Evolutionary conservation across 139 green algal species (phyloP), one percentile per base, ranked within the genome.

Genomic region (Closterium sp.): DNA sequence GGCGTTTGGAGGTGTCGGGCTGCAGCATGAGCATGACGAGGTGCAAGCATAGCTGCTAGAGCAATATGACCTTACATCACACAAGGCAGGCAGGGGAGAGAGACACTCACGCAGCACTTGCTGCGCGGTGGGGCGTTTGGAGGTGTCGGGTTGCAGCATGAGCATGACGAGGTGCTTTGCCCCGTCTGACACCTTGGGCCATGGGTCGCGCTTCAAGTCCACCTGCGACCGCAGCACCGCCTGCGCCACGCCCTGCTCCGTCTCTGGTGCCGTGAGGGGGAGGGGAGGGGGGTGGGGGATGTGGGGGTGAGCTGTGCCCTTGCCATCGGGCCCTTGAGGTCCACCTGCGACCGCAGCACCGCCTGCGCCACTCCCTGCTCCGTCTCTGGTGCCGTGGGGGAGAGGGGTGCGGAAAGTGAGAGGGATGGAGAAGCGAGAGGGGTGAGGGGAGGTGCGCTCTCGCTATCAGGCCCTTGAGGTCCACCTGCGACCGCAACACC

Each of bases 221-320:
- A 89, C 73, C 90, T 92, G 73, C 28, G 34, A 29, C 32, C 87
- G 31, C 30, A 89, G 32, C 31, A 89, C 32, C 19, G 87, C 87
- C 87, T 89, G 86, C 28, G 86, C 86, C 91, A 98, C 97, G 89
- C 96, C 94, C 95, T 98, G 95, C 94, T 98, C 97, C 11, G 96
- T 98, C 85, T 97, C 96, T 87, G 84, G 19, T 19, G 84, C 17
- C 17, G 17, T 73, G 50, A 70, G 11, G n/a, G n/a, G 10, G 11
- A 4, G 45, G 45, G 10, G 10, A 38, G 3, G 32, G 32, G 32
- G n/a, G n/a, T n/a, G n/a, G n/a, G n/a, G n/a, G n/a, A n/a, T n/a
- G n/a, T n/a, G n/a, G n/a, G n/a, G n/a, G n/a, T n/a, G n/a, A n/a
- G n/a, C n/a, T n/a, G n/a, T n/a, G n/a, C n/a, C n/a, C n/a, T n/a